Conservation (phyloP, 2,329 filamentous ascomycete species). For the Trichothecium sympodiale region DNA sequence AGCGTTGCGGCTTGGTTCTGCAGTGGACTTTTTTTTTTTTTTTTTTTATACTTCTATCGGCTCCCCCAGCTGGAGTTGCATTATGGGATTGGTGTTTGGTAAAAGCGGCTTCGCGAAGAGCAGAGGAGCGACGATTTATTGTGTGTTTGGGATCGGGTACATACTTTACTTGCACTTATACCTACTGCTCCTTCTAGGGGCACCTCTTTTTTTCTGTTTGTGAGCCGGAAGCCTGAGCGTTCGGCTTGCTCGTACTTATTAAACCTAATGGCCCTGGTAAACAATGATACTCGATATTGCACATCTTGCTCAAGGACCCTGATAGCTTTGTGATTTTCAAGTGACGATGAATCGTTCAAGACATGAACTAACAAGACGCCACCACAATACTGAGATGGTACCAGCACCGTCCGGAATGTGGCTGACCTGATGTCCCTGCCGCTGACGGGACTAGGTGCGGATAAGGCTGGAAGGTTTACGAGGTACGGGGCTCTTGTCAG, state of each 20-base stretch:
- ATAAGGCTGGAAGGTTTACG: no score
- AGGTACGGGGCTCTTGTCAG: no score
- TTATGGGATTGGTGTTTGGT: not conserved
- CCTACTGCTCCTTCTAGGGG: conserved; percentile 2
- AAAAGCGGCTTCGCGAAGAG: not conserved
- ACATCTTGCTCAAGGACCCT: conserved; percentile 5
- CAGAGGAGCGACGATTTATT: no score
- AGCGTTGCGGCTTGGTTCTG: not conserved
- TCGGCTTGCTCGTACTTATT: conserved; percentile 10
- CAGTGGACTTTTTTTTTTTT: not conserved
- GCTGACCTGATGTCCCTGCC: no score
- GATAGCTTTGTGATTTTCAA: not conserved
- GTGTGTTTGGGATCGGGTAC: conserved; percentile 2
- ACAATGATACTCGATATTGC: conserved; percentile 21
- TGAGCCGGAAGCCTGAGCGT: conserved; percentile 8
- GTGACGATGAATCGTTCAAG: not conserved
- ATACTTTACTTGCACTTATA: conserved; percentile 5
- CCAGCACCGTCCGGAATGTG: conserved; percentile 1
- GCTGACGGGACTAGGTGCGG: no score
- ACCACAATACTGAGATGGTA: not conserved
- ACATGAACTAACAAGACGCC: not conserved
- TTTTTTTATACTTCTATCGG: conserved; percentile 3
- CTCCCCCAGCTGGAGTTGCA: conserved; percentile 1
- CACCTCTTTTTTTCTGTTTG: conserved; percentile 8
- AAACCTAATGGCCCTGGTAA: conserved; percentile 21